Evolutionary conservation across 495 filamentous ascomycete genomes (phyloP).

Genomic region (Penicillium macrosclerotiorum): DNA sequence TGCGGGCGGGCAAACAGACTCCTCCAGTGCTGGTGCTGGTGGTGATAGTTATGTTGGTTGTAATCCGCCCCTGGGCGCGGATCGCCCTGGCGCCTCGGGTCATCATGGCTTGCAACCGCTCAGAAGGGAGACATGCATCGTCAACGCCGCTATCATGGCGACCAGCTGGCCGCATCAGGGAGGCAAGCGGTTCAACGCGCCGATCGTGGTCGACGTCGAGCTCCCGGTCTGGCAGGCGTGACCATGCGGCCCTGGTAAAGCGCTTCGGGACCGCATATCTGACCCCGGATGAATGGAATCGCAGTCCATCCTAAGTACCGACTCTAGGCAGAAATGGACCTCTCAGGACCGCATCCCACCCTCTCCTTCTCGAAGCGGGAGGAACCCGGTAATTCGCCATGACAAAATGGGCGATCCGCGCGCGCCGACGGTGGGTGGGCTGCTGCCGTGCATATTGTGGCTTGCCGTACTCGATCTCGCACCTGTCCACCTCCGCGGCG

Average conservation of each 20-base stretch:
- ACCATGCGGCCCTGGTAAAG: slow-evolving; percentile 2
- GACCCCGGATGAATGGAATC: not conserved
- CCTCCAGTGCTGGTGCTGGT: no score
- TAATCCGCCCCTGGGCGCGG: slow-evolving; percentile 7
- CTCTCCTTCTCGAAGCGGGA: slow-evolving; percentile 4
- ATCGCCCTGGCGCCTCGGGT: no score
- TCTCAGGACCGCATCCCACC: no score
- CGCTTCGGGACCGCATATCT: slow-evolving; percentile 14
- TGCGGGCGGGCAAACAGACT: no score
- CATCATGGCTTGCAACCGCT: slow-evolving; percentile 35
- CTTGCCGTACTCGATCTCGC: slow-evolving; percentile 18
- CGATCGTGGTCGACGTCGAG: slow-evolving; percentile 76
- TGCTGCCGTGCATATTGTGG: slow-evolving; percentile 20
- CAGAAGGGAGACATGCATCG: slow-evolving; percentile 69
- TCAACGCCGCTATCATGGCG: slow-evolving; percentile 73
- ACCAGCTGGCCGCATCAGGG: slow-evolving; percentile 61
- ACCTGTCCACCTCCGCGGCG: slow-evolving; percentile 2
- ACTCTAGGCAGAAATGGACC: not conserved
- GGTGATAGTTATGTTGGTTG: no score
- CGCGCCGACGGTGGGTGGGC: slow-evolving; percentile 3
- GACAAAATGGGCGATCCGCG: no score
- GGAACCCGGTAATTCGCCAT: no score
- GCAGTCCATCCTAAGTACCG: not conserved
- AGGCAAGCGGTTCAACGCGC: slow-evolving; percentile 64
- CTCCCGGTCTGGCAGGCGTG: slow-evolving; percentile 54